phyloP scores from a whole-genome alignment of 2,329 filamentous ascomycete species.

The Exophiala calicioides region DNA sequence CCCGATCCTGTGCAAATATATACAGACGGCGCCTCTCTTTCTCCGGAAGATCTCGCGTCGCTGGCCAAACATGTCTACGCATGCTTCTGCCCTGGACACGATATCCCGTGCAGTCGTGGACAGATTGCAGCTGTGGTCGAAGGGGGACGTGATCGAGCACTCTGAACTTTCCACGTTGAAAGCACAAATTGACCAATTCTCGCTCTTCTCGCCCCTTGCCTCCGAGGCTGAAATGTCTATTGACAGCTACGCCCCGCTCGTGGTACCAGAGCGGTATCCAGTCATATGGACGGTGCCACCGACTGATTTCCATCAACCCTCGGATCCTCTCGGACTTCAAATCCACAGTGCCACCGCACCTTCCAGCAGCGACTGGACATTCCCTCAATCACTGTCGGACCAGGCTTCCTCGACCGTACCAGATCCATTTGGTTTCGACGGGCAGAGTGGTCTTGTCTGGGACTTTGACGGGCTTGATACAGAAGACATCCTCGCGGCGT shows the following conservation, averaged over 20 bases:
- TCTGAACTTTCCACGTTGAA: not conserved
- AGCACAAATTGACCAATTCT: conserved; percentile 3
- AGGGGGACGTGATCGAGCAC: not conserved
- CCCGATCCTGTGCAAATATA: conserved; percentile 7
- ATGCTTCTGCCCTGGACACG: conserved; percentile 11
- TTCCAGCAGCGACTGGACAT: not conserved
- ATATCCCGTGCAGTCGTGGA: conserved; percentile 7
- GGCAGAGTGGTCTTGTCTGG: conserved; percentile 6
- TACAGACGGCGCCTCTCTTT: conserved; percentile 9
- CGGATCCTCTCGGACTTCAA: too few relatives aligned
- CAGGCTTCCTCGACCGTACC: too few relatives aligned
- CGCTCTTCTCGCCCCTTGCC: conserved; percentile 1
- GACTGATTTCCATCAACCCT: not conserved
- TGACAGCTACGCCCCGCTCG: too few relatives aligned
- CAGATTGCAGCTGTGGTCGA: conserved; percentile 9
- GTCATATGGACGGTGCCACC: not conserved
- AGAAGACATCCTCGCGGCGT: conserved; percentile 17
- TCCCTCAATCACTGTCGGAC: not conserved
- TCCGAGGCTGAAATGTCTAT: not conserved
- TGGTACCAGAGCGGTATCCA: not conserved
- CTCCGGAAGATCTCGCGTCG: conserved; percentile 18
- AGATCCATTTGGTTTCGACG: conserved; percentile 1
- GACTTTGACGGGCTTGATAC: conserved; percentile 15
- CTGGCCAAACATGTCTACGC: conserved; percentile 7
- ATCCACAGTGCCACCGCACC: too few relatives aligned